phyloP scores from a whole-genome alignment of 2,329 filamentous ascomycete genomes.

The Xylaria sp. region DNA sequence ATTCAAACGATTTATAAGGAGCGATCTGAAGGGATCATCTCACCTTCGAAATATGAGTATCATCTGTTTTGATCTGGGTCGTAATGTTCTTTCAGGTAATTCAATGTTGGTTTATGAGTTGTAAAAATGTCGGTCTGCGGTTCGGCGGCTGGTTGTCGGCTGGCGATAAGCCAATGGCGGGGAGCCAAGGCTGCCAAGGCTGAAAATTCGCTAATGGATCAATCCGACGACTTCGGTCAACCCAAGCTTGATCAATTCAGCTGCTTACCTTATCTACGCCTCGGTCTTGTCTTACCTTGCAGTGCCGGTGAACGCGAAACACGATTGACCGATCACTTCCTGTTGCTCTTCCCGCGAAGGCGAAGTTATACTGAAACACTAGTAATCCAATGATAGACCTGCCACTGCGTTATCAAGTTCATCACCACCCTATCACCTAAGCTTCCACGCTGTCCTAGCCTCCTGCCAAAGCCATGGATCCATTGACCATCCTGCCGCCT shows the following conservation, averaged over 20 bases:
- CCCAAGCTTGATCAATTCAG: neutral
- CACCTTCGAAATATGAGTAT: no score
- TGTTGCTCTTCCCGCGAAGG: no score
- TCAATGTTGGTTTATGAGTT: no score
- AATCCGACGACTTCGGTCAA: neutral
- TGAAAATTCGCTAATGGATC: no score
- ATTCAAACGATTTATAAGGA: no score
- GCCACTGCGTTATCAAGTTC: neutral
- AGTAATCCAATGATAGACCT: neutral
- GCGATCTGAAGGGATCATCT: no score
- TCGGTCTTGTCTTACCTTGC: neutral
- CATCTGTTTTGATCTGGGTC: no score
- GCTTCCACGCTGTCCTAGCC: neutral
- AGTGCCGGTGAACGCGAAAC: neutral
- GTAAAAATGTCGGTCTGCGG: no score
- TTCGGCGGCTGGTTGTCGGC: no score
- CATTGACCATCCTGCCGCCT: slow-evolving; percentile 20
- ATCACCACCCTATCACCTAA: neutral
- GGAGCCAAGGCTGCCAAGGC: neutral
- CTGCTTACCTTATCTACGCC: no score
- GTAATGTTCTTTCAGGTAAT: no score
- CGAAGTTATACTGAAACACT: neutral
- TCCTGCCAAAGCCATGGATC: slow-evolving; percentile 12
- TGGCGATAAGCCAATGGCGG: no score
- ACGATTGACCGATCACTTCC: neutral